Conservation (phyloP, 352 stramenopile genomes). For the Phytophthora cactorum region DNA sequence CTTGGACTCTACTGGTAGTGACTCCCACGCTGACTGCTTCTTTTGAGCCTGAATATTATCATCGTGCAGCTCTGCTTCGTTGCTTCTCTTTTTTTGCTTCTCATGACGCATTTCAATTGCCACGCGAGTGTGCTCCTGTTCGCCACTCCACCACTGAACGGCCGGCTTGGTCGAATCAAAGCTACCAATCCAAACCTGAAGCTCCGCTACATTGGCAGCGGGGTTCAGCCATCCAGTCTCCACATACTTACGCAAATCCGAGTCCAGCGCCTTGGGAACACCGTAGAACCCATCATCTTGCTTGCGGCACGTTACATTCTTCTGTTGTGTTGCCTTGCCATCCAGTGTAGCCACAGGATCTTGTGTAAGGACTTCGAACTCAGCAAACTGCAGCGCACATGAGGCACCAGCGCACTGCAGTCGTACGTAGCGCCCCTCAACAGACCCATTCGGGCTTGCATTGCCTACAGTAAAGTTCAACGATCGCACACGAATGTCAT, state of each 20-base stretch:
- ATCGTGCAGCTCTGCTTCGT: constrained; percentile 4
- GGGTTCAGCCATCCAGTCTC: constrained; percentile 75
- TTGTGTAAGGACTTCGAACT: constrained; percentile 63
- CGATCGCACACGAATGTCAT: constrained; percentile 31
- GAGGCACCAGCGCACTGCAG: constrained; percentile 53
- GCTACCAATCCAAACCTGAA: constrained; percentile 77
- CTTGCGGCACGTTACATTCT: constrained; percentile 9
- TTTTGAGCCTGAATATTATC: constrained; percentile 1
- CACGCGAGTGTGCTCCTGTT: constrained; percentile 17
- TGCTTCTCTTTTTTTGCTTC: constrained; percentile 15
- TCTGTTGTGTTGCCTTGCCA: neutral
- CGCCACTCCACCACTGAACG: constrained; percentile 52
- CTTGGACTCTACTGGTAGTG: constrained; percentile 36
- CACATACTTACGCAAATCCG: constrained; percentile 54
- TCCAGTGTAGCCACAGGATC: constrained; percentile 7
- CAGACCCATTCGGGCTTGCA: neutral
- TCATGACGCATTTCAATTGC: constrained; percentile 40
- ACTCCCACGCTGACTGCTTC: constrained; percentile 33
- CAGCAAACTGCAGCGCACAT: constrained; percentile 66
- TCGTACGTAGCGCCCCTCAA: constrained; percentile 60
- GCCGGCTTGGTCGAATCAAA: constrained; percentile 59
- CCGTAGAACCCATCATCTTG: constrained; percentile 72
- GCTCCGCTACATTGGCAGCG: constrained; percentile 26
- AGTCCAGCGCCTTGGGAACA: constrained; percentile 38
- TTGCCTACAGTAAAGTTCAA: constrained; percentile 22